Evolutionary conservation across 306 rosid species (phyloP).

Genomic region (Quercus agrifolia): DNA sequence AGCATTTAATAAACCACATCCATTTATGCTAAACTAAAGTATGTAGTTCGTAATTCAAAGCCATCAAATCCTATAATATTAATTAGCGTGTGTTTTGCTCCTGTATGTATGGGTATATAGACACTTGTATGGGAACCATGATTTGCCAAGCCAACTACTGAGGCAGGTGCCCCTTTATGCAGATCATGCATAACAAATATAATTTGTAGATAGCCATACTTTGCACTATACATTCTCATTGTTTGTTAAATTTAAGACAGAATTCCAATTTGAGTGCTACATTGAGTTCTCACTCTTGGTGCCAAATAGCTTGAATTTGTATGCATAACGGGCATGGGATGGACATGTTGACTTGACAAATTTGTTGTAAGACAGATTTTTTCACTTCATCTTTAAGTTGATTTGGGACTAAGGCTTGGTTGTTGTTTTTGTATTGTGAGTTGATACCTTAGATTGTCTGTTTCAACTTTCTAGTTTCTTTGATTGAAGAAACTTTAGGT

Average conservation of each 20-base stretch:
- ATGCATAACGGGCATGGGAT: too few species aligned
- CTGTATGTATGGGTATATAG: background rate
- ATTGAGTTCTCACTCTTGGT: background rate
- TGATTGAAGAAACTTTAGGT: background rate
- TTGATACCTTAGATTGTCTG: background rate
- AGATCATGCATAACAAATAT: background rate
- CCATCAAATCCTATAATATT: background rate
- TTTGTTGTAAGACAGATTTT: background rate
- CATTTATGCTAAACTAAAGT: background rate
- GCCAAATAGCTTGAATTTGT: too few species aligned
- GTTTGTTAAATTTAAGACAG: background rate
- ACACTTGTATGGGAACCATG: background rate
- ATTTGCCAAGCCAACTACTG: background rate
- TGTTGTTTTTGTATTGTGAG: too few species aligned
- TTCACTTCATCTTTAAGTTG: background rate
- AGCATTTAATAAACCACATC: background rate
- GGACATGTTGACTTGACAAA: background rate
- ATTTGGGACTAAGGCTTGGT: background rate
- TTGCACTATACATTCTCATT: background rate
- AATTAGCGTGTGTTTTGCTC: background rate
- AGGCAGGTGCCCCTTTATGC: background rate
- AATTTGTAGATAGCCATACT: background rate
- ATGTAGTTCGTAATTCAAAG: background rate
- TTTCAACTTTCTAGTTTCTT: background rate
- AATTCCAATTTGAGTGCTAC: background rate